phyloP scores from a whole-genome alignment of 306 rosid genomes.

The Urtica urens region DNA sequence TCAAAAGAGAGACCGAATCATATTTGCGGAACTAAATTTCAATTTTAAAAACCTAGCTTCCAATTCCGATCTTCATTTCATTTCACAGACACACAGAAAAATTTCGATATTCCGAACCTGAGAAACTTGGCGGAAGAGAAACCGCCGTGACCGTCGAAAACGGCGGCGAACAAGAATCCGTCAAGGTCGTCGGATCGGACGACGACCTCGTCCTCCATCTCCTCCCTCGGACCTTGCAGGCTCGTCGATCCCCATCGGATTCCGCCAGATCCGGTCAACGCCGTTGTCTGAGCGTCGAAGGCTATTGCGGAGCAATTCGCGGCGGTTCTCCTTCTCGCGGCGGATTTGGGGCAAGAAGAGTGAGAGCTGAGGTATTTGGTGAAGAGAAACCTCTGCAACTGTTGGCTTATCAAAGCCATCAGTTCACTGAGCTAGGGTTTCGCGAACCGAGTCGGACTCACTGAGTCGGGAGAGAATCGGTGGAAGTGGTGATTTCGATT shows the following conservation, averaged over 20 bases:
- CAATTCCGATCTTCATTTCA: too few species aligned
- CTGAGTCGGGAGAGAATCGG: slow-evolving; percentile 1
- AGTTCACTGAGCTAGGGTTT: background rate
- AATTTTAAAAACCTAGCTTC: too few species aligned
- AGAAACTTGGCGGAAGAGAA: slow-evolving; percentile 67
- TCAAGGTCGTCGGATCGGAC: slow-evolving; percentile 48
- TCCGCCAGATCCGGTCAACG: slow-evolving; percentile 37
- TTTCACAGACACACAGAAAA: background rate
- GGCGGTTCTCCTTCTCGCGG: slow-evolving; percentile 13
- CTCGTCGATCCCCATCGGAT: slow-evolving; percentile 71
- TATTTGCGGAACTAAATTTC: too few species aligned
- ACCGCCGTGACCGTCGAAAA: slow-evolving; percentile 95
- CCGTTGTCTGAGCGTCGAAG: slow-evolving; percentile 63
- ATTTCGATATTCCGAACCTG: slow-evolving; percentile 37
- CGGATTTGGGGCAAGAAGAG: slow-evolving; percentile 17
- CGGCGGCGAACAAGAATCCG: slow-evolving; percentile 82
- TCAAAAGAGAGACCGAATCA: background rate
- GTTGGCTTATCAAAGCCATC: slow-evolving; percentile 80
- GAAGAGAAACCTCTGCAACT: slow-evolving; percentile 45
- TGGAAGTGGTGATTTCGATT: slow-evolving; percentile 8
- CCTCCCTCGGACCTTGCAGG: slow-evolving; percentile 76
- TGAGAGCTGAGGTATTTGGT: slow-evolving; percentile 23
- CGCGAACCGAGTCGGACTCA: slow-evolving; percentile 13
- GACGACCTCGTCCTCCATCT: slow-evolving; percentile 80
- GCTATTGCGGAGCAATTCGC: slow-evolving; percentile 67